A percentile compares a stretch with the other conserved stretches of the same genome.
Conservation (phyloP, 345 rosid species). For the Trapa incisa region DNA sequence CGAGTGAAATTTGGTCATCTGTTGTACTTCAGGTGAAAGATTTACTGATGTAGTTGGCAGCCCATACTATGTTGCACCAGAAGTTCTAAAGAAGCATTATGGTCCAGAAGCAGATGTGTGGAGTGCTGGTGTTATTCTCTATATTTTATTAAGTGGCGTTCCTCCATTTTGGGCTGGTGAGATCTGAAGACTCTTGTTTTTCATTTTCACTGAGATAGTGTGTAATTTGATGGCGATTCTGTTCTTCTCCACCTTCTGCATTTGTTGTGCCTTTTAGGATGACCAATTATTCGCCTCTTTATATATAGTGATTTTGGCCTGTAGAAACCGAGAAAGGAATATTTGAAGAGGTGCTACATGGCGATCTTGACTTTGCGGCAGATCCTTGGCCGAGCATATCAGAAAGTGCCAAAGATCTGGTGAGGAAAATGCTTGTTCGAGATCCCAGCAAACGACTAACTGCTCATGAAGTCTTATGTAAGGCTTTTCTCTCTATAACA, state of each 20-base stretch:
- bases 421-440: slow-evolving; percentile 69
- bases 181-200: background rate
- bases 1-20: background rate
- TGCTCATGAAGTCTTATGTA: slow-evolving; percentile 76
- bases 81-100: slow-evolving; percentile 62
- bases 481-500: slow-evolving; percentile 18
- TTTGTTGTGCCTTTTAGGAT: background rate
- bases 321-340: slow-evolving; percentile 79
- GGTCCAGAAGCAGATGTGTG: slow-evolving; percentile 91
- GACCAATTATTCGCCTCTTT: background rate
- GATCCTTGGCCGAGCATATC: slow-evolving; percentile 92
- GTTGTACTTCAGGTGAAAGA: slow-evolving; percentile 39
- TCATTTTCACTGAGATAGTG: background rate
- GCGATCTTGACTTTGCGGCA: slow-evolving; percentile 69
- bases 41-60: slow-evolving; percentile 82
- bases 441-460: slow-evolving; percentile 69
- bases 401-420: slow-evolving; percentile 79
- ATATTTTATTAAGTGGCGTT: slow-evolving; percentile 76
- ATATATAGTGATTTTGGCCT: slow-evolving; percentile 7
- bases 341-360: slow-evolving; percentile 76
- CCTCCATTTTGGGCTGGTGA: slow-evolving; percentile 96
- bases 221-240: background rate
- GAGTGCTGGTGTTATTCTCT: slow-evolving; percentile 93
- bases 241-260: background rate
- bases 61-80: slow-evolving; percentile 92